phyloP scores from a whole-genome alignment of 1,284 basidiomycete species.

The Mixia osmundae region DNA sequence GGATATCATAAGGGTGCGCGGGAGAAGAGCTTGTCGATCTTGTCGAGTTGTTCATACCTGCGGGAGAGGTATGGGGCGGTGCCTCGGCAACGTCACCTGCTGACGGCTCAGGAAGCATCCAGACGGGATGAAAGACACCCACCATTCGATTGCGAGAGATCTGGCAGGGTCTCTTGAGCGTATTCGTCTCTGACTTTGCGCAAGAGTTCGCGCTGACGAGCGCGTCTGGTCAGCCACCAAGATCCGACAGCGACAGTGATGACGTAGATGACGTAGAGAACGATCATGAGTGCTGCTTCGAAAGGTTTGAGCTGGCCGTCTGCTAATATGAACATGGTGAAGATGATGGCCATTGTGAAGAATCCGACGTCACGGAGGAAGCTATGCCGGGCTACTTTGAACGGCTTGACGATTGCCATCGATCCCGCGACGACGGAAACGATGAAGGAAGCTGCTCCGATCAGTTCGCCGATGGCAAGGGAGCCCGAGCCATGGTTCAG shows the following conservation, averaged over 20 bases:
- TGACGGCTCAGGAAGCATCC: no score
- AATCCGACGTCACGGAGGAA: slow-evolving; percentile 87
- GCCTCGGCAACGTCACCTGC: no score
- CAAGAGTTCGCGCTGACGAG: slow-evolving; percentile 25
- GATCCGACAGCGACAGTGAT: slow-evolving; percentile 45
- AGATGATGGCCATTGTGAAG: slow-evolving; percentile 52
- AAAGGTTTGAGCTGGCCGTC: slow-evolving; percentile 48
- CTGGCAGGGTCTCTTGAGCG: slow-evolving; percentile 4
- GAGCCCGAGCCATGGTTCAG: slow-evolving; percentile 66
- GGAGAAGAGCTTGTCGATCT: no score
- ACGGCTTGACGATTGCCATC: slow-evolving; percentile 87
- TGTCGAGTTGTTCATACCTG: no score
- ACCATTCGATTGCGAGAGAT: background rate
- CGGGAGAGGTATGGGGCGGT: no score
- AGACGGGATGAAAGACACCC: no score
- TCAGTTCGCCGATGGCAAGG: slow-evolving; percentile 76
- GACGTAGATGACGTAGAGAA: slow-evolving; percentile 58
- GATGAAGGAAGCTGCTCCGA: slow-evolving; percentile 89
- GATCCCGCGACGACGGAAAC: slow-evolving; percentile 79
- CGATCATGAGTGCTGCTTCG: slow-evolving; percentile 52
- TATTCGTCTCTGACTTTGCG: slow-evolving; percentile 9
- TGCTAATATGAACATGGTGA: slow-evolving; percentile 50
- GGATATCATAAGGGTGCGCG: no score
- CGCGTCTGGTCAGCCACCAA: slow-evolving; percentile 39
- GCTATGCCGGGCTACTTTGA: slow-evolving; percentile 50